These are phyloP conservation scores for Cydonia oblonga DNA, from an alignment of 331 rosid genomes.

Conservation along the genomic window DNA sequence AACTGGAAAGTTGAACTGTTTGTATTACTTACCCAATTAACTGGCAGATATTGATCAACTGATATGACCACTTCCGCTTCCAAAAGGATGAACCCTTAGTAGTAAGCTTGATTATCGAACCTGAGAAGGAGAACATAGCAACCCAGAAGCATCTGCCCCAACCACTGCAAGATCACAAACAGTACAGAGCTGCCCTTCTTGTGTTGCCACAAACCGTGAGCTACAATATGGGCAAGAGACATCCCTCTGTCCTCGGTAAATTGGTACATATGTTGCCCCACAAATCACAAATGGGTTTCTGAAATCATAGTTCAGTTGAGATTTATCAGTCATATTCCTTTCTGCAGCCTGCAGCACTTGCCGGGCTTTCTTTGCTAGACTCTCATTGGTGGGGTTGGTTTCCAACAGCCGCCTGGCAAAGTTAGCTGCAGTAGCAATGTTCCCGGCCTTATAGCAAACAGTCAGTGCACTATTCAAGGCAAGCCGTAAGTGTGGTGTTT, in stretches of 20 bases:
- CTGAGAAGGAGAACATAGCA: conserved; percentile 86
- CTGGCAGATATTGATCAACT: not conserved
- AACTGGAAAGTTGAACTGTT: conserved; percentile 10
- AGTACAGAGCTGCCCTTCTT: conserved; percentile 68
- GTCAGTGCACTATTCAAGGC: conserved; percentile 72
- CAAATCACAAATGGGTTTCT: conserved; percentile 87
- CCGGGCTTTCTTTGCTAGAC: conserved; percentile 75
- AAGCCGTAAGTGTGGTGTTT: conserved; percentile 80
- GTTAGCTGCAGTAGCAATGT: conserved; percentile 77
- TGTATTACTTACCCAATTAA: conserved; percentile 21
- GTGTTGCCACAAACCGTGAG: conserved; percentile 70
- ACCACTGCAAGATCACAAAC: conserved; percentile 22
- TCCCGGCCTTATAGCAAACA: conserved; percentile 74
- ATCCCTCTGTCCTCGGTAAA: conserved; percentile 89
- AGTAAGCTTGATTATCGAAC: conserved; percentile 41
- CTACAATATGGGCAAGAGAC: conserved; percentile 75
- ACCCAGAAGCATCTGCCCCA: conserved; percentile 84
- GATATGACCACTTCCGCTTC: conserved; percentile 12
- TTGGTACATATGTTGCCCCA: conserved; percentile 87
- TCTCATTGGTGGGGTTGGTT: conserved; percentile 74
- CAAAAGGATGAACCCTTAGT: conserved; percentile 25
- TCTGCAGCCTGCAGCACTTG: conserved; percentile 91
- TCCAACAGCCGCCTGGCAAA: conserved; percentile 86
- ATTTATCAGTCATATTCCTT: conserved; percentile 67
- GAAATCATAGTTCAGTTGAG: conserved; percentile 72